These are phyloP conservation scores for Gossypium gossypioides DNA, from an alignment of 441 rosid species.

Conservation along the genomic window DNA sequence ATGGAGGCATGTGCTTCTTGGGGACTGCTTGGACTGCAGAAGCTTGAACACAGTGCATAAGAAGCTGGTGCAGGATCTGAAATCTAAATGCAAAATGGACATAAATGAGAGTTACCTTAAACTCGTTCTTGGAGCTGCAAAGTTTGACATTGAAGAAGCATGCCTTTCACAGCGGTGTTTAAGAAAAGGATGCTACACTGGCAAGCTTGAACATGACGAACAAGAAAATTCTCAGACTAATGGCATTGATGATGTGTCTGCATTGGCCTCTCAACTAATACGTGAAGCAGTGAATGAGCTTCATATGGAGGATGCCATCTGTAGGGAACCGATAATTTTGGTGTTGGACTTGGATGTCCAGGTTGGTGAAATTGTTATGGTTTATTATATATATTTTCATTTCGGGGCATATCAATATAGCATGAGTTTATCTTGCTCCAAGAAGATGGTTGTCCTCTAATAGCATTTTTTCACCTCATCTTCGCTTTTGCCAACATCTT, in stretches of 20 bases:
- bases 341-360: slow-evolving; percentile 78
- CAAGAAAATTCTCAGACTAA: slow-evolving; percentile 30
- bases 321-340: slow-evolving; percentile 62
- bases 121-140: slow-evolving; percentile 53
- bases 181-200: slow-evolving; percentile 57
- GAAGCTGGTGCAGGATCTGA: slow-evolving; percentile 51
- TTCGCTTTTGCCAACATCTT: slow-evolving; percentile 2
- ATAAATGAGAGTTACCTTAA: slow-evolving; percentile 50
- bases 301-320: slow-evolving; percentile 28
- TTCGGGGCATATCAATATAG: neutral
- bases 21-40: slow-evolving; percentile 42
- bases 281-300: slow-evolving; percentile 54
- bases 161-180: slow-evolving; percentile 36
- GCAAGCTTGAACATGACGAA: slow-evolving; percentile 27
- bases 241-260: slow-evolving; percentile 27
- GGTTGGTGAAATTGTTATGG: slow-evolving; percentile 35
- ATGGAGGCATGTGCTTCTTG: slow-evolving; percentile 63
- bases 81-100: slow-evolving; percentile 61
- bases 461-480: neutral
- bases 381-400: neutral
- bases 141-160: slow-evolving; percentile 29
- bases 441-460: neutral
- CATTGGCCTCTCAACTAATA: slow-evolving; percentile 52
- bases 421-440: neutral
- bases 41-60: slow-evolving; percentile 37